A percentile compares a stretch with the other conserved stretches of the same genome.
Conservation (phyloP, 1,284 basidiomycete species). For the Papiliotrema fonsecae region DNA sequence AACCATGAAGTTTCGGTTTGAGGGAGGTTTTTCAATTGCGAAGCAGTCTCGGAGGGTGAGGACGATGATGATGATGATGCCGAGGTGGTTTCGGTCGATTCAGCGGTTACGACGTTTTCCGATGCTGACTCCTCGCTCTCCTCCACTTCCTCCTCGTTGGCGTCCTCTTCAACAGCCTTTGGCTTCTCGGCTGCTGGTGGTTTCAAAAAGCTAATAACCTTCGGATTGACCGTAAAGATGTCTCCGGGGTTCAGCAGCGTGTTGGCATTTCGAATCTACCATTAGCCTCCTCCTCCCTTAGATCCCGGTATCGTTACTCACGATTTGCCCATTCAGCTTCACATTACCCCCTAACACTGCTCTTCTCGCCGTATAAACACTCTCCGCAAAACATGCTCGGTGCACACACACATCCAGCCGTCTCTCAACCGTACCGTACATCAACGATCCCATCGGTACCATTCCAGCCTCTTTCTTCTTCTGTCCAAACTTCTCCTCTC, state of each 20-base stretch:
- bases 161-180: constrained; percentile 14
- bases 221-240: constrained; percentile 82
- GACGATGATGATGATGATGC: constrained; percentile 14
- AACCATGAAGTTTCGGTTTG: constrained; percentile 52
- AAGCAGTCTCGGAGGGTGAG: constrained; percentile 28
- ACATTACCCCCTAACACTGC: constrained; percentile 86
- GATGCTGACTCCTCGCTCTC: constrained; percentile 3
- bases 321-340: constrained; percentile 81
- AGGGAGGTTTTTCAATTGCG: constrained; percentile 5
- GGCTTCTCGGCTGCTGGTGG: constrained; percentile 5
- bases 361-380: constrained; percentile 81
- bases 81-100: constrained; percentile 9
- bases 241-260: constrained; percentile 91
- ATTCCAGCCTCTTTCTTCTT: constrained; percentile 55
- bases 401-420: constrained; percentile 90
- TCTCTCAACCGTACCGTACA: constrained; percentile 90
- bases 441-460: constrained; percentile 79
- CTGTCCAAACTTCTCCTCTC: constrained; percentile 50
- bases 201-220: constrained; percentile 68
- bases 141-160: constrained; percentile 18
- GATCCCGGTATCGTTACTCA: constrained; percentile 47
- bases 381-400: constrained; percentile 82
- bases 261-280: constrained; percentile 75
- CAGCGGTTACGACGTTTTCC: too few species aligned
- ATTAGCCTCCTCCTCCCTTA: background rate